phyloP scores from a whole-genome alignment of 441 rosid genomes.

The Cnidoscolus chayamansa region DNA sequence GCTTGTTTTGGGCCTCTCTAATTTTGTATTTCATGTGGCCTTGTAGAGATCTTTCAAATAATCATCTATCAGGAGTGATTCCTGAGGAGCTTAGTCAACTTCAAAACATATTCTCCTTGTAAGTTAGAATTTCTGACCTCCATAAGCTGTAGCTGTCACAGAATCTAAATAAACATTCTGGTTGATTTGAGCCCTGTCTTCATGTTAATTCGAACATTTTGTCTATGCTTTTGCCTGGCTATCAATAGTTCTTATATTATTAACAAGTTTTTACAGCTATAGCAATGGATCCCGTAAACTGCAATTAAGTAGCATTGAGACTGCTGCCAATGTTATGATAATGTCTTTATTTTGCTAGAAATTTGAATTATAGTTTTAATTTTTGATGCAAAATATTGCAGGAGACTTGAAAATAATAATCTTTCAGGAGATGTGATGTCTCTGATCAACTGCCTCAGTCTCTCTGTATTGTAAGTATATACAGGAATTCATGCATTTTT shows the following conservation, averaged over 20 bases:
- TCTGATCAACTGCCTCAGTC: slow-evolving; percentile 66
- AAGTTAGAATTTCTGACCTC: slow-evolving; percentile 25
- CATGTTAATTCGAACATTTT: background rate
- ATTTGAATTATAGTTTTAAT: background rate
- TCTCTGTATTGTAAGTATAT: slow-evolving; percentile 54
- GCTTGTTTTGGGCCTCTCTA: slow-evolving; percentile 16
- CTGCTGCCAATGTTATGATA: background rate
- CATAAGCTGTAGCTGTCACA: background rate
- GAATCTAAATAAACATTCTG: background rate
- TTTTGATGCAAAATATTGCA: slow-evolving; percentile 30
- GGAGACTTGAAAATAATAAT: slow-evolving; percentile 75
- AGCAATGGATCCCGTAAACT: background rate
- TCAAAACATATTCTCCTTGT: slow-evolving; percentile 72
- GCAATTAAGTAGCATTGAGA: background rate
- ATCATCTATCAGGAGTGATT: slow-evolving; percentile 71
- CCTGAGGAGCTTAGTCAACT: slow-evolving; percentile 85
- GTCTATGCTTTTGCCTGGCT: background rate
- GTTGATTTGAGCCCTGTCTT: background rate
- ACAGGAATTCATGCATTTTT: background rate
- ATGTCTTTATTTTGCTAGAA: background rate
- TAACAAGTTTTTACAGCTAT: background rate
- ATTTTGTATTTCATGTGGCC: slow-evolving; percentile 18
- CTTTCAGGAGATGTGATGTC: slow-evolving; percentile 67
- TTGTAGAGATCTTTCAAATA: slow-evolving; percentile 84
- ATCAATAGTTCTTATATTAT: background rate